Percentiles rank a stretch among this genome's conserved stretches.
phyloP scores from a whole-genome alignment of 1,139 yeast species.

The Meyerozyma elateridarum region DNA sequence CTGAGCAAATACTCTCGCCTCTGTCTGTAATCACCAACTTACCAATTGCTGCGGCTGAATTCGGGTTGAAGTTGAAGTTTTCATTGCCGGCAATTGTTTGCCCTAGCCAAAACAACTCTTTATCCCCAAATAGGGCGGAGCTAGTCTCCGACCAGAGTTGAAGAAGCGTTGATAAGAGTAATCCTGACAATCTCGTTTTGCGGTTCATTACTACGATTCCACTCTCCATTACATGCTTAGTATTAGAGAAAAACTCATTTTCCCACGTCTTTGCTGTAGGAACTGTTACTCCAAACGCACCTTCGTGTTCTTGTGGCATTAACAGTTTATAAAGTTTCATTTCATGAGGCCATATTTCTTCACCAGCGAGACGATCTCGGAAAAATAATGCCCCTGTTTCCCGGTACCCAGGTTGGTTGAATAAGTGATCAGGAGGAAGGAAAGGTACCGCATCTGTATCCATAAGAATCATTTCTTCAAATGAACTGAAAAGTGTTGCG shows the following conservation, averaged over 20 bases:
- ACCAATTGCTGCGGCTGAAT: constrained; percentile 14
- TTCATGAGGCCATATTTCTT: constrained; percentile 4
- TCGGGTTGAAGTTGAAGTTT: constrained; percentile 10
- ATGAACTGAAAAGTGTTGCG: constrained; percentile 20
- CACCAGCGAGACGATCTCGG: constrained; percentile 14
- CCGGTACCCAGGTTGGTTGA: constrained; percentile 12
- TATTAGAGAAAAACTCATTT: constrained; percentile 12
- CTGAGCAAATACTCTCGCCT: too few species aligned
- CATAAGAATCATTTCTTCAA: constrained; percentile 18
- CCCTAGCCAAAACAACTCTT: constrained; percentile 16
- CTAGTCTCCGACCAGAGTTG: constrained; percentile 10
- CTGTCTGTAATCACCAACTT: too few species aligned
- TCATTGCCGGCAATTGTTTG: constrained; percentile 12
- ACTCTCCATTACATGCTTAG: constrained; percentile 14
- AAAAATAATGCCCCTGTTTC: constrained; percentile 17
- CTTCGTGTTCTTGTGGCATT: constrained; percentile 2
- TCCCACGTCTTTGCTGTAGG: constrained; percentile 7
- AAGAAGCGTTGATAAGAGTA: constrained; percentile 11
- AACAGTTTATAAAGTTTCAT: constrained; percentile 5
- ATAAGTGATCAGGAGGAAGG: constrained; percentile 13
- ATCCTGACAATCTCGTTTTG: too few species aligned
- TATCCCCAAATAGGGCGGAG: constrained; percentile 12
- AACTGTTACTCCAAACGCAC: constrained; percentile 6
- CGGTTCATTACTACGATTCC: constrained; percentile 13
- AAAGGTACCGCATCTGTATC: constrained; percentile 19